Conservation (phyloP, 768 basidiomycete species). For the Mycena olivaceomarginata region DNA sequence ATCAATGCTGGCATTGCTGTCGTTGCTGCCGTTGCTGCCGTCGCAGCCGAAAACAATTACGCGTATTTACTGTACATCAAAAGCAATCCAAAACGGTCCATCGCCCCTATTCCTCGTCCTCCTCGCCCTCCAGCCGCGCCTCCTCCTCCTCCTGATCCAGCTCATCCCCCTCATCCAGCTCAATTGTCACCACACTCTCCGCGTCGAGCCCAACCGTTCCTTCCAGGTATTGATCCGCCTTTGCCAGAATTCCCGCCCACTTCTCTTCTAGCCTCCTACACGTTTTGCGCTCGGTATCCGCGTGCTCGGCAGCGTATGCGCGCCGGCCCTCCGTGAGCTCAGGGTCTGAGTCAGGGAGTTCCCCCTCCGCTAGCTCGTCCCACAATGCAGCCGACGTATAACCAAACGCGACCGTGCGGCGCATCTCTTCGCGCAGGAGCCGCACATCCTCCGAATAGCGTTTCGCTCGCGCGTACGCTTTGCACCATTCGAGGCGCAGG, state of each 20-base stretch:
- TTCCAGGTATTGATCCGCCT: not conserved
- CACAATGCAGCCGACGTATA: not conserved
- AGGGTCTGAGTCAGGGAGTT: not conserved
- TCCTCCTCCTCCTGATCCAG: slow-evolving; percentile 7
- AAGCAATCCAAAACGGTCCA: too few species aligned
- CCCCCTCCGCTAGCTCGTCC: not conserved
- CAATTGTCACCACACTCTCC: not conserved
- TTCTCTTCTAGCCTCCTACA: not conserved
- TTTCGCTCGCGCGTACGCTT: not conserved
- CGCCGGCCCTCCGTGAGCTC: not conserved
- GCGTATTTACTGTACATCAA: too few species aligned
- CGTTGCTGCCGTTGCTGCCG: too few species aligned
- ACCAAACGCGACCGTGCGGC: not conserved
- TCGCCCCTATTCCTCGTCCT: too few species aligned
- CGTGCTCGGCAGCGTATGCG: not conserved
- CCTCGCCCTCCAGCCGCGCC: not conserved
- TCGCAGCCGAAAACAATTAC: too few species aligned
- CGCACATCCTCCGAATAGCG: not conserved
- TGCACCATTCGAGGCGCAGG: not conserved
- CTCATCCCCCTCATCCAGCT: not conserved
- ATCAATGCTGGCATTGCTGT: too few species aligned
- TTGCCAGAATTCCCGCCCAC: not conserved
- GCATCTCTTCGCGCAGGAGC: not conserved
- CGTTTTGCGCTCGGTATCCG: not conserved
- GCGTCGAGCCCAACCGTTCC: not conserved